A percentile compares a stretch with the other conserved stretches of the same genome.
Evolutionary conservation across 768 basidiomycete species (phyloP).

Genomic region (Filobasidium wieringae): DNA sequence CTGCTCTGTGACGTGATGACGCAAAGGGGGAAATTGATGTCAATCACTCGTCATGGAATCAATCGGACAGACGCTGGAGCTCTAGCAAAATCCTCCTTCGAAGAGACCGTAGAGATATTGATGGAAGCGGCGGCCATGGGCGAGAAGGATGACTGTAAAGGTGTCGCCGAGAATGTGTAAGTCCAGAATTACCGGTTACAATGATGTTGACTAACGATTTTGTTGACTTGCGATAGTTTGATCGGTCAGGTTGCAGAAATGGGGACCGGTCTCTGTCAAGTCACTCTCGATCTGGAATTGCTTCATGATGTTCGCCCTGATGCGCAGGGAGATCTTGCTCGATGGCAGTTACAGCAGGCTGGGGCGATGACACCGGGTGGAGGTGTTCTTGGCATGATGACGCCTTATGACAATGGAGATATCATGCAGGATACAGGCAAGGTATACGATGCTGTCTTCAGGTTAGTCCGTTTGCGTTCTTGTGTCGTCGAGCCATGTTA

Average conservation of each 20-base stretch:
- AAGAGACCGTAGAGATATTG: constrained; percentile 97
- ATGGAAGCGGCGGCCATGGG: constrained; percentile 98
- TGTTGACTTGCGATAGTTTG: constrained; percentile 42
- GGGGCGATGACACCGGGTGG: constrained; percentile 39
- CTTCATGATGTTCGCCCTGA: constrained; percentile 96
- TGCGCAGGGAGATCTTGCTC: constrained; percentile 54
- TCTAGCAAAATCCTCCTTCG: constrained; percentile 96
- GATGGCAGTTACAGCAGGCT: constrained; percentile 27
- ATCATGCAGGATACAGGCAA: constrained; percentile 71
- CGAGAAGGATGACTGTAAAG: constrained; percentile 95
- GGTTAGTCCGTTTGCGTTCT: constrained; percentile 78
- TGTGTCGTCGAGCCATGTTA: constrained; percentile 50
- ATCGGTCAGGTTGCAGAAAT: constrained; percentile 99
- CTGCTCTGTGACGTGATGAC: constrained; percentile 98
- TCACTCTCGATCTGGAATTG: constrained; percentile 94
- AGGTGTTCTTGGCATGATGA: constrained; percentile 54
- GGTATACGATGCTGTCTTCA: constrained; percentile 81
- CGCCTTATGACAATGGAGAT: constrained; percentile 87
- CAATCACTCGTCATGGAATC: constrained; percentile 98
- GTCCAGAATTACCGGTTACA: not conserved
- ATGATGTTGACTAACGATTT: not conserved
- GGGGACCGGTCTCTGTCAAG: constrained; percentile 94
- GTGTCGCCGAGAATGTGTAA: constrained; percentile 88
- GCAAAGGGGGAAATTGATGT: constrained; percentile 85
- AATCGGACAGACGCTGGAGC: constrained; percentile 99